These are phyloP conservation scores for Porcisia deanei DNA, from an alignment of 208 protist genomes.

Conservation along the genomic window DNA sequence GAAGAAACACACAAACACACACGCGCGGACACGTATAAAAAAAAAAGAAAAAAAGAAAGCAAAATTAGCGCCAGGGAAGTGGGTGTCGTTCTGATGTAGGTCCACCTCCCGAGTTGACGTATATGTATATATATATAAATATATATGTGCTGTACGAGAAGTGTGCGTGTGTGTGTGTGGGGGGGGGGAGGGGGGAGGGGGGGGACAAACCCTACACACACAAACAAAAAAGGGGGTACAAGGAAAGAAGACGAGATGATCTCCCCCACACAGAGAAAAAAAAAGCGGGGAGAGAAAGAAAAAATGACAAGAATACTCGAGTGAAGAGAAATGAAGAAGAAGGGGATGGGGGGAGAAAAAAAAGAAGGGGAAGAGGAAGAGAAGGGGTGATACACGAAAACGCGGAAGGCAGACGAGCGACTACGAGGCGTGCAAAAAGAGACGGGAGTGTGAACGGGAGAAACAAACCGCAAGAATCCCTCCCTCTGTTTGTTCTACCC, in stretches of 20 bases:
- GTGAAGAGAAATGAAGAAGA: neutral
- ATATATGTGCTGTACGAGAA: too few relatives aligned
- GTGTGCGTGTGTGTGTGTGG: too few relatives aligned
- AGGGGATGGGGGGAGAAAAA: neutral
- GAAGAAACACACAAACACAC: neutral
- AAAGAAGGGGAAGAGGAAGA: neutral
- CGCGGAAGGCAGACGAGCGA: too few relatives aligned
- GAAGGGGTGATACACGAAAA: neutral
- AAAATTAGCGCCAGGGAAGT: neutral
- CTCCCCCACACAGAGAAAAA: neutral
- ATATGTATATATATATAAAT: too few relatives aligned
- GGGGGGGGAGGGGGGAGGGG: too few relatives aligned
- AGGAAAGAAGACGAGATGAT: too few relatives aligned
- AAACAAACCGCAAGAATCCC: neutral
- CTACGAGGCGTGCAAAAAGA: neutral
- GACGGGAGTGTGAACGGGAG: neutral
- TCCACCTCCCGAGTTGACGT: too few relatives aligned
- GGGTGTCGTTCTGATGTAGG: neutral
- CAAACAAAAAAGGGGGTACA: too few relatives aligned
- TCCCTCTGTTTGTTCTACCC: neutral
- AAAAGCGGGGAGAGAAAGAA: too few relatives aligned
- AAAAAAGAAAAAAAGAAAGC: constrained; percentile 1
- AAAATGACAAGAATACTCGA: neutral
- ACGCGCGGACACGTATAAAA: neutral
- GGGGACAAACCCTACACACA: too few relatives aligned